Conservation (phyloP, 345 rosid species). For the Acer saccharum region DNA sequence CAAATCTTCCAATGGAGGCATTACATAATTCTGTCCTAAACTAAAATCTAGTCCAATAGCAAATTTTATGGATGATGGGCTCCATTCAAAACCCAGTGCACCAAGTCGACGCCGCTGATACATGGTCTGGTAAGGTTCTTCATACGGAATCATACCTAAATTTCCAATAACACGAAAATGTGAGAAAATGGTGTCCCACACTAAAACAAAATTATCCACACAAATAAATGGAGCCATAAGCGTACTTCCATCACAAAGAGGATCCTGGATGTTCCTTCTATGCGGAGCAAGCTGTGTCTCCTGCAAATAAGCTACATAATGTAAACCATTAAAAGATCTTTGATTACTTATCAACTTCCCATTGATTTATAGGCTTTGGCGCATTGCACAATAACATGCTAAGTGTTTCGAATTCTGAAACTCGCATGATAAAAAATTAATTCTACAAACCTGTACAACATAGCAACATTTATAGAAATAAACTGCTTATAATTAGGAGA, state of each 20-base stretch:
- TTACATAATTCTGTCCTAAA: slow-evolving; percentile 81
- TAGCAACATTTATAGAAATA: neutral
- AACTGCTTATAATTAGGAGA: neutral
- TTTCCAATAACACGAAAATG: slow-evolving; percentile 23
- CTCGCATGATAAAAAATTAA: neutral
- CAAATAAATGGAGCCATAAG: slow-evolving; percentile 24
- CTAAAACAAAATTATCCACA: slow-evolving; percentile 23
- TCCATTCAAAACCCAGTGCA: slow-evolving; percentile 91
- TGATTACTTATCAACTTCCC: slow-evolving; percentile 19
- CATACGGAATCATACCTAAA: slow-evolving; percentile 91
- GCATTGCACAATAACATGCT: slow-evolving; percentile 1
- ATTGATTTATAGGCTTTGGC: neutral
- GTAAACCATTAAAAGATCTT: slow-evolving; percentile 16
- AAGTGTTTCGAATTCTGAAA: neutral
- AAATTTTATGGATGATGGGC: slow-evolving; percentile 62
- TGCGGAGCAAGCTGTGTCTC: slow-evolving; percentile 89
- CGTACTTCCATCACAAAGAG: slow-evolving; percentile 92
- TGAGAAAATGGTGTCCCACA: slow-evolving; percentile 9
- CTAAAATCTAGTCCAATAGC: slow-evolving; percentile 85
- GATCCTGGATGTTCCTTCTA: slow-evolving; percentile 91
- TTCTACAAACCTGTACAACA: neutral
- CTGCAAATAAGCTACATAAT: slow-evolving; percentile 45
- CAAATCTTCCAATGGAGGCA: slow-evolving; percentile 88
- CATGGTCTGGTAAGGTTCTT: slow-evolving; percentile 94
- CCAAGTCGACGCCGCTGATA: slow-evolving; percentile 94